Conservation (phyloP, 2,329 filamentous ascomycete genomes). For the Fusarium neocosmosporiellum region DNA sequence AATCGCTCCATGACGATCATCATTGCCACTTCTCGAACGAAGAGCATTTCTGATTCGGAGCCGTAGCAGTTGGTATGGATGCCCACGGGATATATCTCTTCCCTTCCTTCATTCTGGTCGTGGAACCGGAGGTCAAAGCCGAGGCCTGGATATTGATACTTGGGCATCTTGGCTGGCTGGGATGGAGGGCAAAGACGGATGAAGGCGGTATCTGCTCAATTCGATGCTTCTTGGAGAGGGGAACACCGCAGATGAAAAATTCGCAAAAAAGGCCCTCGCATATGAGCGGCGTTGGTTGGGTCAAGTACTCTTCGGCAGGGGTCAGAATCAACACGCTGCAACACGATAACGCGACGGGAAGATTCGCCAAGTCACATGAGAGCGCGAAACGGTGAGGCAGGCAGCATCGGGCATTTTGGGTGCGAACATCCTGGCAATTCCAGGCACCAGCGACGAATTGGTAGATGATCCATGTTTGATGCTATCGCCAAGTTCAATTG, state of each 20-base stretch:
- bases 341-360: neutral
- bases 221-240: neutral
- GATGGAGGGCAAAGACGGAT: neutral
- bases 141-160: slow-evolving; percentile 13
- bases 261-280: neutral
- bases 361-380: slow-evolving; percentile 2
- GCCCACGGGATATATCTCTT: neutral
- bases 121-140: slow-evolving; percentile 3
- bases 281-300: neutral
- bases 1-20: slow-evolving; percentile 42
- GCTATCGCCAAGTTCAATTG: neutral
- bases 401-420: neutral
- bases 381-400: neutral
- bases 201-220: neutral
- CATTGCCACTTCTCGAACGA: slow-evolving; percentile 39
- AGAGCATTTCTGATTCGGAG: slow-evolving; percentile 2
- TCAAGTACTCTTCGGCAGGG: neutral
- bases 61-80: neutral
- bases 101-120: accelerated
- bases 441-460: neutral
- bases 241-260: neutral
- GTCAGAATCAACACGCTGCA: neutral
- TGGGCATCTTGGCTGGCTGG: neutral
- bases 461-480: neutral
- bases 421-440: neutral